Evolutionary conservation across 202 grass and related monocot genomes (phyloP).

Genomic region (Cymbopogon flexuosus): DNA sequence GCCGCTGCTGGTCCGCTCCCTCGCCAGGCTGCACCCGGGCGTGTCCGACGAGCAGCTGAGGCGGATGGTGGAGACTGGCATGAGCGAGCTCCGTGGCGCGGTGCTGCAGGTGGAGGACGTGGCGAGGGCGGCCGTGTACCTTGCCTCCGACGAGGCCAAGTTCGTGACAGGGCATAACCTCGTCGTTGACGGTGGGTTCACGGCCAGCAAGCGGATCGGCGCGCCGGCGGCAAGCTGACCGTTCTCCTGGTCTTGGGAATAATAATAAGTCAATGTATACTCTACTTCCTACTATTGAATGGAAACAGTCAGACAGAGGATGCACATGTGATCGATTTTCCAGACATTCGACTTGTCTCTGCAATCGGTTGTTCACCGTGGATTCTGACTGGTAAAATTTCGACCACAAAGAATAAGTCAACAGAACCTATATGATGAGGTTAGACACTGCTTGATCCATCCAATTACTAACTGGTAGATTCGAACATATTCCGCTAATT

Average conservation of each 20-base stretch:
- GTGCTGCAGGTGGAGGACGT: conserved; percentile 55
- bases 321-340: not conserved
- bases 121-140: conserved; percentile 60
- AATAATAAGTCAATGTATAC: not conserved
- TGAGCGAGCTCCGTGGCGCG: conserved; percentile 46
- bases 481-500: too few relatives aligned
- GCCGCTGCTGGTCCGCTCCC: conserved; percentile 22
- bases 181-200: conserved; percentile 72
- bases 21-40: conserved; percentile 23
- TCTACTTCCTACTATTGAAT: too few relatives aligned
- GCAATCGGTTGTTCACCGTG: too few relatives aligned
- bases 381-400: too few relatives aligned
- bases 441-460: too few relatives aligned
- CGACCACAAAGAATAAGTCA: too few relatives aligned
- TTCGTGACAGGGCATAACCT: conserved; percentile 74
- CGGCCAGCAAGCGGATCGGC: conserved; percentile 41
- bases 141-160: conserved; percentile 75
- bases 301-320: too few relatives aligned
- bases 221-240: conserved; percentile 29
- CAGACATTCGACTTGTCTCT: too few relatives aligned
- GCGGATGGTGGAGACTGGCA: conserved; percentile 23
- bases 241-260: not conserved
- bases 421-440: too few relatives aligned
- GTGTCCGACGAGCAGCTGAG: conserved; percentile 29
- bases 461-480: too few relatives aligned